phyloP scores from a whole-genome alignment of 1,284 basidiomycete genomes.

The Trichosporon sp. region DNA sequence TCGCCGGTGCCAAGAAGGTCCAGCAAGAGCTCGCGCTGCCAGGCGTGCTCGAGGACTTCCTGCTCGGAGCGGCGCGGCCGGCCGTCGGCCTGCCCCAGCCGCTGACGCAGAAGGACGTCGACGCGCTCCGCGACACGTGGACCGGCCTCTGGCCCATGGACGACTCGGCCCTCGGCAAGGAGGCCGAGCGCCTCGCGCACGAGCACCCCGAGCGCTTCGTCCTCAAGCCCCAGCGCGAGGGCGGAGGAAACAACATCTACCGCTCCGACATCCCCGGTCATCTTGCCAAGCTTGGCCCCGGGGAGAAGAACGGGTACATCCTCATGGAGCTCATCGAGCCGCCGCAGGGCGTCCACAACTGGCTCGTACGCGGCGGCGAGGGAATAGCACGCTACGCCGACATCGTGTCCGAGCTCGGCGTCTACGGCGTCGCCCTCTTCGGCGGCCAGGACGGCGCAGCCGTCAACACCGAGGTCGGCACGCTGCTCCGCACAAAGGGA shows the following conservation, averaged over 20 bases:
- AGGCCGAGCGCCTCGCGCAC: constrained; percentile 59
- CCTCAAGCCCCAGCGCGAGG: constrained; percentile 92
- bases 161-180: constrained; percentile 47
- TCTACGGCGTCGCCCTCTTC: constrained; percentile 86
- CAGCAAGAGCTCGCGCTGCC: constrained; percentile 80
- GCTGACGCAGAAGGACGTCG: constrained; percentile 51
- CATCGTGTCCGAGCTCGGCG: constrained; percentile 84
- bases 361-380: constrained; percentile 60
- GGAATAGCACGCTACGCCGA: constrained; percentile 56
- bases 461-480: constrained; percentile 68
- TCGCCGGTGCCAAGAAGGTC: constrained; percentile 93
- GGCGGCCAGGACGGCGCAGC: constrained; percentile 47
- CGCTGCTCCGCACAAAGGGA: constrained; percentile 86
- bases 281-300: constrained; percentile 58
- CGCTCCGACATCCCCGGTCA: constrained; percentile 73
- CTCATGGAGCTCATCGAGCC: constrained; percentile 87
- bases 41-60: constrained; percentile 69
- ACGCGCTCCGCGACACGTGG: constrained; percentile 63
- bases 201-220: constrained; percentile 62
- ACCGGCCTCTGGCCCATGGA: constrained; percentile 68
- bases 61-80: constrained; percentile 46
- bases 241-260: constrained; percentile 96
- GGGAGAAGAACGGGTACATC: constrained; percentile 70
- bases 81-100: constrained; percentile 50
- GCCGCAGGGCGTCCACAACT: constrained; percentile 63